A percentile compares a stretch with the other conserved stretches of the same genome.
These are phyloP conservation scores for Penicillium malachiteum DNA, from an alignment of 495 filamentous ascomycete genomes.

Conservation along the genomic window DNA sequence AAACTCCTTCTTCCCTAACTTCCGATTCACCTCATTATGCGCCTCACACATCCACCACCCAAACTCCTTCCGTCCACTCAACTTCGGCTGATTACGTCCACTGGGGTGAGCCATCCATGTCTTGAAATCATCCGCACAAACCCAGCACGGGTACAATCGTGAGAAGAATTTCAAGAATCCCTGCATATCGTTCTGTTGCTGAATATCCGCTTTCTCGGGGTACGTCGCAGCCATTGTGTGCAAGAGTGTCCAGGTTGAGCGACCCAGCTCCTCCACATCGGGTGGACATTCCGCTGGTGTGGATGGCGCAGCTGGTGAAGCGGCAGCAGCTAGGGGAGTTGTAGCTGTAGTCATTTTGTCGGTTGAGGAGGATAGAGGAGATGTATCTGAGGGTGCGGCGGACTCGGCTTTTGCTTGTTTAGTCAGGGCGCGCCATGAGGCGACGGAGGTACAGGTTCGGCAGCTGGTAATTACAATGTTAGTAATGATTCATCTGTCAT, in stretches of 20 bases:
- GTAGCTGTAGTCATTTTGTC: conserved; percentile 9
- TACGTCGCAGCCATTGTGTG: conserved; percentile 89
- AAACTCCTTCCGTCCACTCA: conserved; percentile 70
- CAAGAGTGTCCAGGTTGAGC: conserved; percentile 86
- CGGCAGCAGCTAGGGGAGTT: conserved; percentile 7
- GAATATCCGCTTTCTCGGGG: conserved; percentile 60
- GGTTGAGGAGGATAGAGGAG: not conserved
- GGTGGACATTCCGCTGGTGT: conserved; percentile 49
- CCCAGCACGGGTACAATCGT: conserved; percentile 89
- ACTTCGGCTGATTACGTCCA: conserved; percentile 60
- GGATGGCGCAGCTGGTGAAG: conserved; percentile 18
- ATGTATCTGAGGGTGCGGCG: conserved; percentile 8
- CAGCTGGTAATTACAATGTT: conserved; percentile 58
- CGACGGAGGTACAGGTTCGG: conserved; percentile 77
- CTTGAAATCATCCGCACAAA: conserved; percentile 90
- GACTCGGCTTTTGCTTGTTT: conserved; percentile 48
- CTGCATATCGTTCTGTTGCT: conserved; percentile 70
- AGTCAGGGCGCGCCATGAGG: conserved; percentile 66
- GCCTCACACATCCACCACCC: conserved; percentile 95
- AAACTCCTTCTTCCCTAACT: conserved; percentile 87
- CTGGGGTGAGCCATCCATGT: conserved; percentile 69
- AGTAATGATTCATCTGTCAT: not conserved
- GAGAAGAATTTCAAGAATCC: conserved; percentile 80
- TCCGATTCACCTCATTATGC: conserved; percentile 95
- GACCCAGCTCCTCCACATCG: conserved; percentile 76